A percentile compares a stretch with the other conserved stretches of the same genome.
Evolutionary conservation across 2,329 filamentous ascomycete species (phyloP).

Genomic region (Zymoseptoria brevis): DNA sequence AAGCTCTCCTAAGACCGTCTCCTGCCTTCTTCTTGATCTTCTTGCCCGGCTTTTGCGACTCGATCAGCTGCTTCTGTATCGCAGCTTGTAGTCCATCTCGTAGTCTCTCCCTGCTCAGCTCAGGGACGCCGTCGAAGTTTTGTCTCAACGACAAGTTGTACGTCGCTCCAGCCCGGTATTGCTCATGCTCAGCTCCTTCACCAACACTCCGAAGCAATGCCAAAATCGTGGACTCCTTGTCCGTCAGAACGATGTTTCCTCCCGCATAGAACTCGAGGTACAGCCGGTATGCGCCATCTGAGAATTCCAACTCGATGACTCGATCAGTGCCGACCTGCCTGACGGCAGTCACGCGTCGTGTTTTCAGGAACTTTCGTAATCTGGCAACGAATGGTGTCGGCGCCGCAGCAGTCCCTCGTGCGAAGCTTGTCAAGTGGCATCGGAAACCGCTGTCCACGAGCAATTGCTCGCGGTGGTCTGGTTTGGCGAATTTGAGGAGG

Average conservation of each 20-base stretch:
- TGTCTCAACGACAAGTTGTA: slow-evolving; percentile 78
- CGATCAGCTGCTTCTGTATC: slow-evolving; percentile 50
- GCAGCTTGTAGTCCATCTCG: slow-evolving; percentile 60
- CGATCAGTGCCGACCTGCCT: slow-evolving; percentile 86
- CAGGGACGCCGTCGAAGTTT: slow-evolving; percentile 69
- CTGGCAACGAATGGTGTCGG: slow-evolving; percentile 80
- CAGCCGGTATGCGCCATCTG: slow-evolving; percentile 77
- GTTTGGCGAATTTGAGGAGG: slow-evolving; percentile 88
- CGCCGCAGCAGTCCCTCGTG: slow-evolving; percentile 72
- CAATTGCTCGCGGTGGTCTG: slow-evolving; percentile 79
- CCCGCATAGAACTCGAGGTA: slow-evolving; percentile 95
- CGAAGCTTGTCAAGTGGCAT: slow-evolving; percentile 86
- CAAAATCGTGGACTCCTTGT: slow-evolving; percentile 73
- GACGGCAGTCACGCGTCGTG: slow-evolving; percentile 71
- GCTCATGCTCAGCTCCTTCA: slow-evolving; percentile 76
- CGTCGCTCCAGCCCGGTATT: slow-evolving; percentile 64
- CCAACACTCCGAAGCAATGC: slow-evolving; percentile 71
- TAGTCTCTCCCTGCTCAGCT: slow-evolving; percentile 66
- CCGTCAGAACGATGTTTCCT: slow-evolving; percentile 89
- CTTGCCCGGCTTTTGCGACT: slow-evolving; percentile 43
- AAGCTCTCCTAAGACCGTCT: slow-evolving; percentile 67
- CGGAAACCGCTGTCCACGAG: slow-evolving; percentile 93
- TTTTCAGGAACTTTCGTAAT: slow-evolving; percentile 81
- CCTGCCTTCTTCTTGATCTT: slow-evolving; percentile 68
- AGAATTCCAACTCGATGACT: slow-evolving; percentile 86